Base-by-base conservation (phyloP, 2,329 filamentous ascomycete genomes). In the Penicillium sp. region DNA sequence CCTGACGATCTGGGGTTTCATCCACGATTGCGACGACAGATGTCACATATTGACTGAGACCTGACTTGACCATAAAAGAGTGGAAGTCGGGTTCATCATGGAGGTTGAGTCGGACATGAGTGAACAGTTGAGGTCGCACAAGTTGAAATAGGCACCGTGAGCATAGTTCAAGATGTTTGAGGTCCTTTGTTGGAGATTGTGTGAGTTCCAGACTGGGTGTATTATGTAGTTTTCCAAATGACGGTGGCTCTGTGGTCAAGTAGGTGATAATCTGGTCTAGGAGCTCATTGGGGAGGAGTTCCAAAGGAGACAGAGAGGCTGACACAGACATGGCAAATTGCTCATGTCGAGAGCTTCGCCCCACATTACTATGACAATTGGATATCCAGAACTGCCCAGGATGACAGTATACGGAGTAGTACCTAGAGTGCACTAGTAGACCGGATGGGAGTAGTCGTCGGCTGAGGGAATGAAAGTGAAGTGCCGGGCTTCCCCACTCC, bases 261-360 rank as follows among this genome's bases (percentile, higher is more conserved):
- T 80, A 81, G n/a, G 71, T 73, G 64, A 89, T 78, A 62, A 89
- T 81, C 3, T 83, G 77, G 52, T 81, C 70, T 23, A 88, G 73
- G 46, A 89, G 74, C 73, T 90, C 87, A 61, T 83, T 84, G 2
- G 86, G 87, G 21, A 89, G 78, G 9, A 51, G 56, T 38, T 62
- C 67, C 45, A 69, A 37, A 27, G 37, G 50, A 17, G 31, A 33
- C 31, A 13, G 12, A 15, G 54, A 56, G 5, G 27, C 7, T 23
- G 13, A 9, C 9, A 53, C 61, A 31, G 63, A 68, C 42, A 74
- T 69, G 50, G 71, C 71, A 23, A 33, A 23, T 15, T 43, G 51
- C 33, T 35, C 54, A 60, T 77, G 73, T 15, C 73, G 68, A 46
- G 52, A 38, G 52, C 51, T 61, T 33, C 40, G 52, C 61, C 50